These are phyloP conservation scores for Rhizopogon roseolus DNA, from an alignment of 768 basidiomycete species.

Conservation along the genomic window DNA sequence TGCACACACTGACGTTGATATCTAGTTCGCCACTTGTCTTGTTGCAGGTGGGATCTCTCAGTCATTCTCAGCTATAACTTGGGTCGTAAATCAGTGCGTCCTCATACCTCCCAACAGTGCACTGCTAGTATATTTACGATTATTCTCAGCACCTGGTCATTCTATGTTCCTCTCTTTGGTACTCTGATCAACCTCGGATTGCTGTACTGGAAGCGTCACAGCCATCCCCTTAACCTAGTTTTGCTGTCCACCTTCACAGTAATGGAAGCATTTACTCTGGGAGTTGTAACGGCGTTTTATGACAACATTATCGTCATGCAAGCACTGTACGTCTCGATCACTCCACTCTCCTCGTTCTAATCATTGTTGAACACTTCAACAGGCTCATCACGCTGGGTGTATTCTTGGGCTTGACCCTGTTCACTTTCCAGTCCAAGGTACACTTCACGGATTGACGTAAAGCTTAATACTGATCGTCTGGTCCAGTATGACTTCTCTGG, in stretches of 20 bases:
- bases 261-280: constrained; percentile 87
- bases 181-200: constrained; percentile 75
- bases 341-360: neutral
- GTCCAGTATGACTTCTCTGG: constrained; percentile 89
- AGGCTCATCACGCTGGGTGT: constrained; percentile 88
- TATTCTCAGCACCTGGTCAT: constrained; percentile 60
- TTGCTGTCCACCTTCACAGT: constrained; percentile 84
- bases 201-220: constrained; percentile 91
- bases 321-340: constrained; percentile 57
- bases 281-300: constrained; percentile 76
- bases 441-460: constrained; percentile 8
- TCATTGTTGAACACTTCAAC: constrained; percentile 8
- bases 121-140: constrained; percentile 1
- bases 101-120: neutral
- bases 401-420: constrained; percentile 90
- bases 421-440: constrained; percentile 93
- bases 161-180: constrained; percentile 75
- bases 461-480: neutral
- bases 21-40: constrained; percentile 66
- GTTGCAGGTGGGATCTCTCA: constrained; percentile 71
- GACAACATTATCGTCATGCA: constrained; percentile 75
- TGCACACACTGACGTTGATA: constrained; percentile 2
- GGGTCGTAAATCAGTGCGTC: constrained; percentile 69
- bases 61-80: constrained; percentile 53
- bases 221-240: constrained; percentile 82